Percentiles rank a stretch among this genome's conserved stretches.
Evolutionary conservation across 371 early-diverging fungal species (phyloP).

Genomic region (Mucor plumbeus): DNA sequence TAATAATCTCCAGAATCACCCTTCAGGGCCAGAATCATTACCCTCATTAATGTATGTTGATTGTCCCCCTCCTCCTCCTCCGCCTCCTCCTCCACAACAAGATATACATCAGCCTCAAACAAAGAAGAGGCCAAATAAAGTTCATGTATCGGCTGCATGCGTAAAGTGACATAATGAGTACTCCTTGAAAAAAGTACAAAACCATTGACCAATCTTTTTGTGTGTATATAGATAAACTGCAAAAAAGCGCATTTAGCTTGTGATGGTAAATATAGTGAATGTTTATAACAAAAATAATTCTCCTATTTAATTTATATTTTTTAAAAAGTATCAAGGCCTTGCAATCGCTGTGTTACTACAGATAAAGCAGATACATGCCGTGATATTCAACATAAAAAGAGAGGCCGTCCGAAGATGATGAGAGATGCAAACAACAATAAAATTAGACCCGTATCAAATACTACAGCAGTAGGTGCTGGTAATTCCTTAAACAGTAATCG

Average conservation of each 20-base stretch:
- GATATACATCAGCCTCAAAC: not conserved
- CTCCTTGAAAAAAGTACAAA: not conserved
- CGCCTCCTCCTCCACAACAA: not conserved
- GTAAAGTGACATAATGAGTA: constrained; percentile 1
- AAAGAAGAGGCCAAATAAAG: constrained; percentile 16
- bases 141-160: constrained; percentile 28
- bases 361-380: constrained; percentile 30
- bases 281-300: too few relatives aligned
- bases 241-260: constrained; percentile 38
- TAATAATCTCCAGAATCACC: not conserved
- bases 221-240: constrained; percentile 24
- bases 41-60: constrained; percentile 21
- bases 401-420: constrained; percentile 33
- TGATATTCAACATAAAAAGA: constrained; percentile 32
- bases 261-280: constrained; percentile 19
- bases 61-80: not conserved
- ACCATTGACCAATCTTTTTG: not conserved
- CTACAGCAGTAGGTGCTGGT: not conserved
- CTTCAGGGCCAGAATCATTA: not conserved
- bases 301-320: not conserved
- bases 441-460: constrained; percentile 1
- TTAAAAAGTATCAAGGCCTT: constrained; percentile 30
- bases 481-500: not conserved
- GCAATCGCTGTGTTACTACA: constrained; percentile 24
- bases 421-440: constrained; percentile 22